Conservation (phyloP, 352 stramenopile genomes). For the Pythium phragmiticola region DNA sequence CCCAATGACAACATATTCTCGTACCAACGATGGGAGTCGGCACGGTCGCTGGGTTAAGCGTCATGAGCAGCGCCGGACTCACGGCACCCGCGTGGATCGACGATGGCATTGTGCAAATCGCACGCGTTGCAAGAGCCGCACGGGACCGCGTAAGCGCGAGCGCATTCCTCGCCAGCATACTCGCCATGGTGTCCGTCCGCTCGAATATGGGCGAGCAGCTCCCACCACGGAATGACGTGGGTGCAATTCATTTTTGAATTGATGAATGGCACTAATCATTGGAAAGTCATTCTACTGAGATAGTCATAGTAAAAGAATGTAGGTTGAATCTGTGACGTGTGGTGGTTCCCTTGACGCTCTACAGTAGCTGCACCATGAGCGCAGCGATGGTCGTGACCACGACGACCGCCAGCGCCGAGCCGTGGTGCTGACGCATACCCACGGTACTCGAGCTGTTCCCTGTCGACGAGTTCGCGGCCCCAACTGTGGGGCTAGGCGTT, state of each 20-base stretch:
- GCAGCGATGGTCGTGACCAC: not conserved
- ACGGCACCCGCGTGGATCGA: conserved; percentile 4
- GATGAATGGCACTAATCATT: not conserved
- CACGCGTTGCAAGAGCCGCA: conserved; percentile 9
- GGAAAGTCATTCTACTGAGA: not conserved
- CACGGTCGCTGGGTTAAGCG: conserved; percentile 21
- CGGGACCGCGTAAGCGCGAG: conserved; percentile 18
- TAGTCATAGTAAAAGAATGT: not conserved
- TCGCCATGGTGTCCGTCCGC: conserved; percentile 16
- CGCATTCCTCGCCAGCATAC: conserved; percentile 23
- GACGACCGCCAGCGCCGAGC: not conserved
- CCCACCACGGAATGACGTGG: not conserved
- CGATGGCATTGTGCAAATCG: conserved; percentile 5
- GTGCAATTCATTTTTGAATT: conserved; percentile 18
- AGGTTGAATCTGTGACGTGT: conserved; percentile 6
- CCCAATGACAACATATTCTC: not conserved
- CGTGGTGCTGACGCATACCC: not conserved
- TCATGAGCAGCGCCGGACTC: conserved; percentile 26
- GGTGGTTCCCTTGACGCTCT: not conserved
- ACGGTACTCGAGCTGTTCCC: conserved; percentile 5
- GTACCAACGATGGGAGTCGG: conserved; percentile 22
- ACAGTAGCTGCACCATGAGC: conserved; percentile 7
- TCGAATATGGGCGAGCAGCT: not conserved
- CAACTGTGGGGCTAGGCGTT: not conserved
- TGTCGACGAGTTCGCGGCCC: not conserved